A percentile compares a stretch with the other conserved stretches of the same genome.
Conservation (phyloP, 805 yeast species). For the Candida caryicola region DNA sequence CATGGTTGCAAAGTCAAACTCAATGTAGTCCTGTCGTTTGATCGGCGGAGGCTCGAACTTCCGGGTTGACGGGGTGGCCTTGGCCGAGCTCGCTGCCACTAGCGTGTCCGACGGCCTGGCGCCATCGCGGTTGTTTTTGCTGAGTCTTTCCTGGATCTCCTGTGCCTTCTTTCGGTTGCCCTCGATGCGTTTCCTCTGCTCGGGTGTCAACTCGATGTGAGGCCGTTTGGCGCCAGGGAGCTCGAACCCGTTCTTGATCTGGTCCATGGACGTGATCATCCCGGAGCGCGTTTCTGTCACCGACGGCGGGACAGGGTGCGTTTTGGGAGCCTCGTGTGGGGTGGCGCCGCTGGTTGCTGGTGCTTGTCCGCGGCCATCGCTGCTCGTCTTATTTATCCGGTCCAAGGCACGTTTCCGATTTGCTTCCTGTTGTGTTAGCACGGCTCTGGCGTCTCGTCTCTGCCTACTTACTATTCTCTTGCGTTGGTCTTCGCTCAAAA, state of each 20-base stretch:
- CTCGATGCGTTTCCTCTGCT: conserved; percentile 49
- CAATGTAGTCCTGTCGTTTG: conserved; percentile 65
- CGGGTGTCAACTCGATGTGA: conserved; percentile 41
- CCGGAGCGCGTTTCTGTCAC: no score
- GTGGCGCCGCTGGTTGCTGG: no score
- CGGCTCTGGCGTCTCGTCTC: no score
- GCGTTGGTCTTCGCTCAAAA: conserved; percentile 34
- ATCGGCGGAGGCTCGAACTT: conserved; percentile 36
- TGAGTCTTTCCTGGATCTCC: conserved; percentile 36
- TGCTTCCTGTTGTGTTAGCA: conserved; percentile 52
- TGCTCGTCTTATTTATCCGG: conserved; percentile 41
- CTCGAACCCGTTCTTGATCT: conserved; percentile 5
- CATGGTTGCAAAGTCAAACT: conserved; percentile 89
- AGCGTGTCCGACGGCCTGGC: conserved; percentile 8
- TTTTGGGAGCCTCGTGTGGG: no score
- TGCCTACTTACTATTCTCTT: conserved; percentile 36
- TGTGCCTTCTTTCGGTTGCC: conserved; percentile 54
- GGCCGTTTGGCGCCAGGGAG: conserved; percentile 18
- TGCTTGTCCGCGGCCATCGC: conserved; percentile 1
- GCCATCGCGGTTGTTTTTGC: conserved; percentile 38
- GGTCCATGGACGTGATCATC: conserved; percentile 3
- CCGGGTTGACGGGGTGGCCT: background rate
- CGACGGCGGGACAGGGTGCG: no score
- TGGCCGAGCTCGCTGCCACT: background rate
- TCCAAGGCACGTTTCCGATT: conserved; percentile 64